phyloP scores from a whole-genome alignment of 768 basidiomycete species.

The Russula virescens region DNA sequence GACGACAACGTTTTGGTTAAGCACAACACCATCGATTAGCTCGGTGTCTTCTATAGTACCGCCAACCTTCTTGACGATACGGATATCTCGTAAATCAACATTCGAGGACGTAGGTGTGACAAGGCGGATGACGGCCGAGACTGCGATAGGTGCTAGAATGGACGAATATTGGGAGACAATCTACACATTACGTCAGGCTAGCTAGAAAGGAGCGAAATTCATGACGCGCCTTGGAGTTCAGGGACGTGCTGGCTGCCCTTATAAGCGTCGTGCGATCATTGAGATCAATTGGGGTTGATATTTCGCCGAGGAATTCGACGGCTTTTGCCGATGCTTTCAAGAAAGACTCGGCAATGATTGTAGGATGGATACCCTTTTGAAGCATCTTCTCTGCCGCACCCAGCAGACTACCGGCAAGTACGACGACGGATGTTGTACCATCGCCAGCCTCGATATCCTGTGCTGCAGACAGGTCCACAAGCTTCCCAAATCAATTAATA shows the following conservation, averaged over 20 bases:
- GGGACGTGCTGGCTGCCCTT: slow-evolving; percentile 88
- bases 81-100: slow-evolving; percentile 93
- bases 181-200: slow-evolving; percentile 36
- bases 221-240: slow-evolving; percentile 83
- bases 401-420: slow-evolving; percentile 88
- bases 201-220: not conserved
- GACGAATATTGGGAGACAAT: slow-evolving; percentile 99
- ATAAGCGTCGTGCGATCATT: slow-evolving; percentile 79
- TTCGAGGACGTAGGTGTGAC: slow-evolving; percentile 85
- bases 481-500: slow-evolving; percentile 41
- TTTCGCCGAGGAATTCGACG: slow-evolving; percentile 89
- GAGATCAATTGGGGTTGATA: slow-evolving; percentile 88
- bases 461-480: slow-evolving; percentile 95
- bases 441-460: slow-evolving; percentile 99
- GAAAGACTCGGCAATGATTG: slow-evolving; percentile 94
- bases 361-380: slow-evolving; percentile 95
- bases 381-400: slow-evolving; percentile 97
- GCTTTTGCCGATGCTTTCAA: slow-evolving; percentile 87
- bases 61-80: slow-evolving; percentile 96
- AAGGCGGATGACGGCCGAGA: slow-evolving; percentile 90
- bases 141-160: slow-evolving; percentile 96
- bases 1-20: slow-evolving; percentile 90
- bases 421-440: slow-evolving; percentile 96
- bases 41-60: slow-evolving; percentile 99
- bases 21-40: slow-evolving; percentile 91